Evolutionary conservation across 352 stramenopile species (phyloP), one percentile per base, ranked within the genome.

Genomic region (Globisporangium nodosum): DNA sequence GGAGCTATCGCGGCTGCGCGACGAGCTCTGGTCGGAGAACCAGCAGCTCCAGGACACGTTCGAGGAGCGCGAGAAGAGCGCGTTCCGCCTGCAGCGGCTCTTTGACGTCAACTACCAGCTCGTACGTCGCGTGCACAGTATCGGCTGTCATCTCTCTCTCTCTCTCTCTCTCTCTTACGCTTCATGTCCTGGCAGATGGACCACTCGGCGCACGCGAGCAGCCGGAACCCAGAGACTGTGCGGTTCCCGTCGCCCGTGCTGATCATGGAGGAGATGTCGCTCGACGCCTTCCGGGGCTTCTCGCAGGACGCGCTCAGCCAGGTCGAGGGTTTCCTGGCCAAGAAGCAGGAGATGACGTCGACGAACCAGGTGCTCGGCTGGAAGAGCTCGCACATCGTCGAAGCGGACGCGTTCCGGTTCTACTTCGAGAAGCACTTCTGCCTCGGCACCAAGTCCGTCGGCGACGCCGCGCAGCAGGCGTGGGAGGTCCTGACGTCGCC

Each of bases 51-150:
- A 79, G 48, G 70, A 76, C 40, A 52, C 75, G 30, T 82, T 82
- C 31, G 73, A 82, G 45, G 73, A 82, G 39, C 73, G 73, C 30
- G 73, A 82, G 68, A 82, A 82, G 62, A 63, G 73, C 35, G 70
- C 65, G 37, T 82, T 77, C 63, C 70, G 73, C 24, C 69, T 82
- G 39, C 73, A 82, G 59, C 68, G 73, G 20, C 73, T 82, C 24
- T 82, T 82, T 49, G 70, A 82, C 48, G 70, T 82, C 42, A 82
- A 82, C 55, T 82, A 82, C 52, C 73, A 82, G 51, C 68, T 82
- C 40, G 63, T 69, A 60, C 39, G 63, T 66, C 15, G 2, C 50
- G 5, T 30, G 15, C 24, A 27, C 24, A 27, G 18, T 37, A 1
- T 5, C 47, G 9, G 21, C 18, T 54, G 9, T 1, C 5, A 35